A percentile compares a stretch with the other conserved stretches of the same genome.
These are phyloP conservation scores for Paramecium primaurelia DNA, from an alignment of 73 alveolate species.

Conservation along the genomic window DNA sequence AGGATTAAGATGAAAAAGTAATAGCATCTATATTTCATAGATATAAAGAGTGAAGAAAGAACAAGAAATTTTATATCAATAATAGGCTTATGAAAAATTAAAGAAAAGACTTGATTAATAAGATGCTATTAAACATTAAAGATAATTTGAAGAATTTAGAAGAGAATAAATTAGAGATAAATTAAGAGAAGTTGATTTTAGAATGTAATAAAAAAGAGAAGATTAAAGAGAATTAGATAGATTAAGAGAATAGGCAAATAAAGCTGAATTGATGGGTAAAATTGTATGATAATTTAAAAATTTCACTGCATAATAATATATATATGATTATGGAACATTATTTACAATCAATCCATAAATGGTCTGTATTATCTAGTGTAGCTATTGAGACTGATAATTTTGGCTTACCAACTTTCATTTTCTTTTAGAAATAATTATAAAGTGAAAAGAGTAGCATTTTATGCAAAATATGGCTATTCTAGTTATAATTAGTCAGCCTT, in stretches of 20 bases:
- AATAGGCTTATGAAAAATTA: neutral
- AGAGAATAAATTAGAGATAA: slow-evolving; percentile 10
- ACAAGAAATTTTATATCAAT: neutral
- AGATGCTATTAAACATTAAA: slow-evolving; percentile 38
- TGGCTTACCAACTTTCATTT: neutral
- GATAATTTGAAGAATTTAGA: slow-evolving; percentile 6
- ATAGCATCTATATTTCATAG: neutral
- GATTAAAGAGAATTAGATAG: neutral
- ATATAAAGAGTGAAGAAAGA: neutral
- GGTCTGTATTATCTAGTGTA: slow-evolving; percentile 14
- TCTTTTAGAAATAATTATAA: neutral
- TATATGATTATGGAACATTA: neutral
- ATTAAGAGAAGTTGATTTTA: neutral
- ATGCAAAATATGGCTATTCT: slow-evolving; percentile 7
- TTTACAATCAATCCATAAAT: neutral
- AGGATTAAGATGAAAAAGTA: slow-evolving; percentile 28
- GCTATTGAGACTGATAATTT: neutral
- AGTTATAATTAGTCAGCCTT: neutral
- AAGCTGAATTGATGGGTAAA: neutral
- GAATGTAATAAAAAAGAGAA: neutral
- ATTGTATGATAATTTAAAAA: neutral
- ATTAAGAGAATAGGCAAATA: slow-evolving; percentile 14
- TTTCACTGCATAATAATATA: neutral
- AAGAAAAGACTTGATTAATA: neutral
- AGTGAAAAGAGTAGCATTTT: slow-evolving; percentile 7